Percentiles rank a stretch among this genome's conserved stretches.
Evolutionary conservation across 164 flowering plant genomes (phyloP).

Genomic region (Stephania yunnanensis): DNA sequence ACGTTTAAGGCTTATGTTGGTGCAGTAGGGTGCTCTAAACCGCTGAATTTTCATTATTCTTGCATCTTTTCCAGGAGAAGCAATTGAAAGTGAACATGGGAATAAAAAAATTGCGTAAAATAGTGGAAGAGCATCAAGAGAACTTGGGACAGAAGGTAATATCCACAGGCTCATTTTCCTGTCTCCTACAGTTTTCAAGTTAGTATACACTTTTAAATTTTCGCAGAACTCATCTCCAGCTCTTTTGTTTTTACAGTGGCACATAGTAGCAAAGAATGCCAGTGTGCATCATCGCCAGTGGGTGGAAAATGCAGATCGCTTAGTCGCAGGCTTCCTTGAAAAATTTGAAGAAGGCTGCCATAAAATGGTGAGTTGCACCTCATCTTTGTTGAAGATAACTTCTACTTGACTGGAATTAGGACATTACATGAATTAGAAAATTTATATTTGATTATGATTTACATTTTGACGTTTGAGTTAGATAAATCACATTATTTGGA

Average conservation of each 20-base stretch:
- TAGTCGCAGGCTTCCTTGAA: slow-evolving; percentile 74
- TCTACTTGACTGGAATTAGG: no score
- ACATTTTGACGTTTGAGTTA: no score
- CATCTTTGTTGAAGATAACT: background rate
- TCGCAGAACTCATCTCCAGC: background rate
- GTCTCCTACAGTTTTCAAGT: background rate
- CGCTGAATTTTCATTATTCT: background rate
- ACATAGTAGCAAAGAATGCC: slow-evolving; percentile 69
- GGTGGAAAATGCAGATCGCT: slow-evolving; percentile 87
- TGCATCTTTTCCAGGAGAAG: slow-evolving; percentile 53
- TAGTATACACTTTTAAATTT: background rate
- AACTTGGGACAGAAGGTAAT: slow-evolving; percentile 43
- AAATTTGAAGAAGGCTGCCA: slow-evolving; percentile 89
- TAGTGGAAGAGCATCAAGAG: slow-evolving; percentile 94
- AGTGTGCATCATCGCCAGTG: slow-evolving; percentile 57
- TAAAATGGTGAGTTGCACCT: slow-evolving; percentile 39
- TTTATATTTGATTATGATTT: no score
- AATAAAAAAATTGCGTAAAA: slow-evolving; percentile 72
- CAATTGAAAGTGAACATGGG: slow-evolving; percentile 86
- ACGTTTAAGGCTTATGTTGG: background rate
- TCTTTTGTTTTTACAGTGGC: slow-evolving; percentile 33
- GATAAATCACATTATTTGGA: background rate
- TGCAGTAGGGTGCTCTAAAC: background rate
- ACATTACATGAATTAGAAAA: no score
- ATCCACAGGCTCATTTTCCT: background rate